These are phyloP conservation scores for Phragmites australis DNA, from an alignment of 176 grass and related monocot species.

Conservation along the genomic window DNA sequence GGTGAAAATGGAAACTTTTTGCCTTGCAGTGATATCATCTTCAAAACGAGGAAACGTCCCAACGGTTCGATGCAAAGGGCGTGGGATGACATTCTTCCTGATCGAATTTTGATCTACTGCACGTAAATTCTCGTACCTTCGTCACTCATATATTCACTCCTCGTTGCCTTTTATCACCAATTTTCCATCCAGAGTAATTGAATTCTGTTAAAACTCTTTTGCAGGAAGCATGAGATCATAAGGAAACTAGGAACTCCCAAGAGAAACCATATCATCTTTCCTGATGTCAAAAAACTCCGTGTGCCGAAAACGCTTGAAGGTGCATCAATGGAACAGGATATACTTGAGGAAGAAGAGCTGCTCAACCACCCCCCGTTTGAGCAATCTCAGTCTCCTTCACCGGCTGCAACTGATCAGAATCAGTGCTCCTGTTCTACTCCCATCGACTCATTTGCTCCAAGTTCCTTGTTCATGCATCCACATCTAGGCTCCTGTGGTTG, in stretches of 20 bases:
- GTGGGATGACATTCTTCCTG: slow-evolving; percentile 57
- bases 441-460: slow-evolving; percentile 36
- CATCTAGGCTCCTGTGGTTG: slow-evolving; percentile 47
- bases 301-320: not conserved
- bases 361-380: not conserved
- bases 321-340: not conserved
- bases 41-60: not conserved
- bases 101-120: slow-evolving; percentile 78
- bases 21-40: slow-evolving; percentile 12
- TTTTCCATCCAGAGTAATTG: not conserved
- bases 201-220: slow-evolving; percentile 30
- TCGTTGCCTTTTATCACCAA: not conserved
- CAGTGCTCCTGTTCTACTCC: not conserved
- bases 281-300: not conserved
- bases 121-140: slow-evolving; percentile 39
- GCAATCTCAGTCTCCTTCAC: not conserved
- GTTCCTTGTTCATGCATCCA: slow-evolving; percentile 31
- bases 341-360: not conserved
- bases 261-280: slow-evolving; percentile 73
- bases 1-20: too few species aligned
- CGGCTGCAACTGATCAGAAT: not conserved
- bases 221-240: slow-evolving; percentile 64
- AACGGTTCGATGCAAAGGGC: slow-evolving; percentile 47
- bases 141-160: slow-evolving; percentile 1
- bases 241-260: slow-evolving; percentile 42